Conservation (phyloP, 305 asterid genomes). For the Lippia alba region DNA sequence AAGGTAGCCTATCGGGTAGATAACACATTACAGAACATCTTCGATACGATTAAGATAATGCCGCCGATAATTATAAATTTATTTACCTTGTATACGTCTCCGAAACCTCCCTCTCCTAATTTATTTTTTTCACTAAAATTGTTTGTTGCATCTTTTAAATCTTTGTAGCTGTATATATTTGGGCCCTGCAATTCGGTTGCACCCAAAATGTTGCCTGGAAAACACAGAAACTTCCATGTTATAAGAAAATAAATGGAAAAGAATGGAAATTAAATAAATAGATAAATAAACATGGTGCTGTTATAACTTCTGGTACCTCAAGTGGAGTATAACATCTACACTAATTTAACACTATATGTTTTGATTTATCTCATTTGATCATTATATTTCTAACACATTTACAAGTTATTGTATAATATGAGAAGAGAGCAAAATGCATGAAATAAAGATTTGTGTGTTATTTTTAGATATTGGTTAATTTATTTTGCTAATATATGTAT, state of each 20-base stretch:
- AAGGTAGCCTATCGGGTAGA: slow-evolving; percentile 62
- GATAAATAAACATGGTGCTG: background rate
- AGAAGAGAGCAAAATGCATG: too few species aligned
- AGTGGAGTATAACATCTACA: too few species aligned
- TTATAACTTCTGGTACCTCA: too few species aligned
- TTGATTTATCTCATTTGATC: too few species aligned
- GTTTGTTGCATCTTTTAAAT: slow-evolving; percentile 67
- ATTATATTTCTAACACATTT: too few species aligned
- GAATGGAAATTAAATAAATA: background rate
- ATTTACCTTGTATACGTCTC: slow-evolving; percentile 81
- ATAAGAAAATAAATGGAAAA: background rate
- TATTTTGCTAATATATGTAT: too few species aligned
- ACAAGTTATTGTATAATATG: too few species aligned
- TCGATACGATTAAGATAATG: background rate
- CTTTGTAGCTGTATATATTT: slow-evolving; percentile 58
- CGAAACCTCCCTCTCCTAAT: slow-evolving; percentile 90
- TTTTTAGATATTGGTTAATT: too few species aligned
- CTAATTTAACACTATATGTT: too few species aligned
- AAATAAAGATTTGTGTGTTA: too few species aligned
- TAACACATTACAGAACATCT: too few species aligned
- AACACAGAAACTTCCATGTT: background rate
- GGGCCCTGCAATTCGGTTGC: slow-evolving; percentile 88
- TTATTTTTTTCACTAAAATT: slow-evolving; percentile 73
- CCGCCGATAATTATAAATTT: background rate
- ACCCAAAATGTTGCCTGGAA: slow-evolving; percentile 65